phyloP scores from a whole-genome alignment of 2,329 filamentous ascomycete species.

The Penicillium sclerotigenum region DNA sequence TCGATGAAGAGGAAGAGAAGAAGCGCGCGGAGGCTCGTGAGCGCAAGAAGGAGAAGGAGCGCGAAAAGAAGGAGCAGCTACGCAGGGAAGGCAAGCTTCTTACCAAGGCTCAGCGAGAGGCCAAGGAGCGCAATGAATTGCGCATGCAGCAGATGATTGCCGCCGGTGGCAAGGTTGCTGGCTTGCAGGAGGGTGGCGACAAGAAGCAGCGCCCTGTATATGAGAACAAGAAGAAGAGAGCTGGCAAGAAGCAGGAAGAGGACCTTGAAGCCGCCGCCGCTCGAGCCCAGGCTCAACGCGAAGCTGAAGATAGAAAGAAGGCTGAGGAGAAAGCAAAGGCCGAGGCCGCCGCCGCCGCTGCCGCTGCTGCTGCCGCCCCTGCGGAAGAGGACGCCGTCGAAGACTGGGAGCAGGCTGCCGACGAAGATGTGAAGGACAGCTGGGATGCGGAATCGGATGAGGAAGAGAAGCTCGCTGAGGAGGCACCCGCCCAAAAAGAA shows the following conservation, averaged over 20 bases:
- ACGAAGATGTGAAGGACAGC: conserved; percentile 82
- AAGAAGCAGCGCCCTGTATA: conserved; percentile 71
- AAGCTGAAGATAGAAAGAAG: conserved; percentile 54
- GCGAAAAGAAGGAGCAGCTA: conserved; percentile 51
- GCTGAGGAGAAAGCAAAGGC: conserved; percentile 76
- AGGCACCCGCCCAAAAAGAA: conserved; percentile 32
- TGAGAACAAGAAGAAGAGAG: conserved; percentile 75
- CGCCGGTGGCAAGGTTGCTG: conserved; percentile 46
- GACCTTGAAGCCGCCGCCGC: conserved; percentile 51
- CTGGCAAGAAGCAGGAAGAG: conserved; percentile 59
- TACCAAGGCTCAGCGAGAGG: conserved; percentile 49
- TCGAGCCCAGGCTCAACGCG: conserved; percentile 44
- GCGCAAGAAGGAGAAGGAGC: conserved; percentile 49
- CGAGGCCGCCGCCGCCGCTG: conserved; percentile 64
- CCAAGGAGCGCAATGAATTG: conserved; percentile 47
- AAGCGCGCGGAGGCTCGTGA: conserved; percentile 47
- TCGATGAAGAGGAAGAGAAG: conserved; percentile 46
- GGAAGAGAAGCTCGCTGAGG: conserved; percentile 54
- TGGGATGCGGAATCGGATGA: conserved; percentile 69
- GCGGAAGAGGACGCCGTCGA: conserved; percentile 58
- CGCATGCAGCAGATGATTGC: conserved; percentile 51
- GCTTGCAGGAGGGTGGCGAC: conserved; percentile 49
- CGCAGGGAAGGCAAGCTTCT: conserved; percentile 49
- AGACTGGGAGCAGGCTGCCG: conserved; percentile 82
- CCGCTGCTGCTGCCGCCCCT: conserved; percentile 42